Evolutionary conservation across 257 asterid species (phyloP), one percentile per base, ranked within the genome.

Genomic region (Perilla frutescens): DNA sequence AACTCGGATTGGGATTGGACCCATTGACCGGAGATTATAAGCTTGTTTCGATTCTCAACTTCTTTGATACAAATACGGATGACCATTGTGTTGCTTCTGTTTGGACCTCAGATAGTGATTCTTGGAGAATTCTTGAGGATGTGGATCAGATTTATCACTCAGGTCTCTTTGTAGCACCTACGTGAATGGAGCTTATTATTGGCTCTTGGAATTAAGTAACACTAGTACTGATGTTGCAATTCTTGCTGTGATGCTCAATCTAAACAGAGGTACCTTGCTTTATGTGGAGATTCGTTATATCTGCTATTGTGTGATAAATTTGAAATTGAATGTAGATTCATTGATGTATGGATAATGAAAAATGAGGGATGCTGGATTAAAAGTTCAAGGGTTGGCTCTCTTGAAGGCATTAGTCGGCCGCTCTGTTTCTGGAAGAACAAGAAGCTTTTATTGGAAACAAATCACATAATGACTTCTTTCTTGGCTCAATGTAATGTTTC

Each of bases 341-440:
- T 86, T 32, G 84, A 86, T 41, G 54, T 86, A 53, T 86, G 88
- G 90, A 37, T 79, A 36, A 58, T 83, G 88, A 39, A 71, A 61
- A 37, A 70, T 13, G 83, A 69, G 53, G 82, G 77, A 7, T 70
- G 75, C 56, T 86, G 90, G 88, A 71, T 49, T 34, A 83, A 76
- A 31, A 64, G 51, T 10, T 61, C 68, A 4, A 81, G 55, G 3
- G 41, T 74, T 43, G 84, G 84, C 53, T 88, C 86, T 43, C 57
- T 77, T 8, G 40, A 9, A 11, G 4, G 26, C 29, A 3, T 75
- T 85, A 76, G 26, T 20, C 26, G 1, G 26, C 86, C 86, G 12
- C 73, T 84, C 26, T 48, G 86, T 34, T 82, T 78, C 50, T 81
- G 88, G 84, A 80, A 72, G 60, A 48, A 80, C 26, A 20, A 67